Percentiles rank a stretch among this genome's conserved stretches.
phyloP scores from a whole-genome alignment of 208 protist genomes.

The Leishmania martiniquensis region DNA sequence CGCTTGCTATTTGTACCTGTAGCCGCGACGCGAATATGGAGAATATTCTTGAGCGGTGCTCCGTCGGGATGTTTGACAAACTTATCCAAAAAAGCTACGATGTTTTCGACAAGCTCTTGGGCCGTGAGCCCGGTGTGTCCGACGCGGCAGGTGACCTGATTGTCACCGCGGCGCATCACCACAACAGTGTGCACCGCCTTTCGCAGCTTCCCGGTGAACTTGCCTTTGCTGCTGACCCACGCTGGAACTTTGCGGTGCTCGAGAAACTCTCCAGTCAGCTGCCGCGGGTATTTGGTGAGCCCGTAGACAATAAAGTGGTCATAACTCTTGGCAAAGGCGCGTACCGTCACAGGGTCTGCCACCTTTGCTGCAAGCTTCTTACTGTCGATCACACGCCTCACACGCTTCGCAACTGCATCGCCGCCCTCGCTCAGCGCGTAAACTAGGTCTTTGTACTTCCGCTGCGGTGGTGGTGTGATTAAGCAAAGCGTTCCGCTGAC shows the following conservation, averaged over 20 bases:
- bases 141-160: slow-evolving; percentile 74
- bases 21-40: slow-evolving; percentile 83
- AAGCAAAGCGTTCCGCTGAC: slow-evolving; percentile 76
- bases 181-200: slow-evolving; percentile 68
- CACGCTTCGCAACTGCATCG: slow-evolving; percentile 64
- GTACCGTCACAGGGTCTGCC: slow-evolving; percentile 70
- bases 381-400: slow-evolving; percentile 86
- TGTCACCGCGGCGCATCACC: slow-evolving; percentile 76
- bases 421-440: slow-evolving; percentile 64
- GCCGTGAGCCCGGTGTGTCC: slow-evolving; percentile 76
- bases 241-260: slow-evolving; percentile 78
- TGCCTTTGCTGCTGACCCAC: slow-evolving; percentile 68
- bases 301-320: slow-evolving; percentile 86
- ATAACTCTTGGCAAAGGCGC: slow-evolving; percentile 87
- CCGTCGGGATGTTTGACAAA: slow-evolving; percentile 67
- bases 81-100: slow-evolving; percentile 62
- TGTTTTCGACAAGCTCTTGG: slow-evolving; percentile 72
- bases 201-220: slow-evolving; percentile 45
- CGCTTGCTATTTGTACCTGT: slow-evolving; percentile 68
- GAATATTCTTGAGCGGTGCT: slow-evolving; percentile 49
- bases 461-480: slow-evolving; percentile 80
- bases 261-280: slow-evolving; percentile 88
- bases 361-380: slow-evolving; percentile 83
- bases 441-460: slow-evolving; percentile 81
- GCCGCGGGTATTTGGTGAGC: slow-evolving; percentile 72